These are phyloP conservation scores for Leucocoprinus sp. DNA, from an alignment of 768 basidiomycete genomes.

Conservation along the genomic window DNA sequence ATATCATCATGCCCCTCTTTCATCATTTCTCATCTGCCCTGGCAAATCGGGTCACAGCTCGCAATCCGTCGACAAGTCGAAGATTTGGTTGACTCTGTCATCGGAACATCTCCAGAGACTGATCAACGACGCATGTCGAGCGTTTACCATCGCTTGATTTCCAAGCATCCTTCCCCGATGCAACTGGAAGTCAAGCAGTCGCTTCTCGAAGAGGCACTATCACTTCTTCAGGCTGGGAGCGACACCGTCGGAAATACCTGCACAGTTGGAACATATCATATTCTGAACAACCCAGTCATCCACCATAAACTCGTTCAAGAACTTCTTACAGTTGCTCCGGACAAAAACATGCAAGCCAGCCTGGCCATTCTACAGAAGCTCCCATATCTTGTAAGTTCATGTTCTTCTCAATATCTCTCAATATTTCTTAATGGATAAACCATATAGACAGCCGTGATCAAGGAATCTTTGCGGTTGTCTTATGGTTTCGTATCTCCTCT, in stretches of 20 bases:
- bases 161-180: not conserved
- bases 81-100: slow-evolving; percentile 10
- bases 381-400: slow-evolving; percentile 32
- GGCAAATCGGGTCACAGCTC: not conserved
- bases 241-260: slow-evolving; percentile 26
- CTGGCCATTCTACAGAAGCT: slow-evolving; percentile 28
- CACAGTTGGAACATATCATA: slow-evolving; percentile 28
- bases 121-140: slow-evolving; percentile 11
- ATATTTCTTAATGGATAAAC: not conserved
- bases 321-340: slow-evolving; percentile 28
- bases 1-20: not conserved
- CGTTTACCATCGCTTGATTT: not conserved
- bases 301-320: slow-evolving; percentile 23
- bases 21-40: not conserved
- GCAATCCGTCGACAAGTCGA: slow-evolving; percentile 11
- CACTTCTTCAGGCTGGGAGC: slow-evolving; percentile 30
- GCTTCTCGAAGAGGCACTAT: slow-evolving; percentile 26
- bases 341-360: slow-evolving; percentile 18
- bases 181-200: not conserved
- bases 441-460: slow-evolving; percentile 36
- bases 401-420: not conserved
- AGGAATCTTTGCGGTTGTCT: slow-evolving; percentile 32
- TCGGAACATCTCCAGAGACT: slow-evolving; percentile 7
- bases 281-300: slow-evolving; percentile 24
- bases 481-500: slow-evolving; percentile 26